phyloP scores from a whole-genome alignment of 73 alveolate species.

The Tetrahymena thermophila region DNA sequence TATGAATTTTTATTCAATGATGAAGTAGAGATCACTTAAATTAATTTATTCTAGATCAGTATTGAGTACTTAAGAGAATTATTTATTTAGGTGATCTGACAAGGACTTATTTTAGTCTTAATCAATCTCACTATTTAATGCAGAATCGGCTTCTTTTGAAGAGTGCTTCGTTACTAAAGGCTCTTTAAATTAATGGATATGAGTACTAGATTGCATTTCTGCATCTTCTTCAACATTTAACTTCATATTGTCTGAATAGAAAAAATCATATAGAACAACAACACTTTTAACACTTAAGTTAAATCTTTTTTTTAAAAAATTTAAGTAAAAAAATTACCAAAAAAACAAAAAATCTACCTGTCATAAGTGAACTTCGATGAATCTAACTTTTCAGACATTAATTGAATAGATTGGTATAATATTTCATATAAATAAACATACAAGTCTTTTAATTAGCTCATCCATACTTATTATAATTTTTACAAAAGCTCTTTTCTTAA shows the following conservation, averaged over 20 bases:
- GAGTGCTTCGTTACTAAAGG: not conserved
- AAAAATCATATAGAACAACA: not conserved
- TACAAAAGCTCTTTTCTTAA: not conserved
- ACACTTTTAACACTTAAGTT: not conserved
- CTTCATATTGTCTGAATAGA: not conserved
- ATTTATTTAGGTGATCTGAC: not conserved
- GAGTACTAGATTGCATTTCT: not conserved
- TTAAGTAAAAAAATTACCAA: not conserved
- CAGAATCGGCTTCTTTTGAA: not conserved
- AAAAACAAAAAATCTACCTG: not conserved
- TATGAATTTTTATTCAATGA: not conserved
- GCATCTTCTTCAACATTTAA: not conserved
- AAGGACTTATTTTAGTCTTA: not conserved
- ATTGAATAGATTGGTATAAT: not conserved
- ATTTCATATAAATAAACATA: not conserved
- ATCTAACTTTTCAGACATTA: not conserved
- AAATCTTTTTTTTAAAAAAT: not conserved
- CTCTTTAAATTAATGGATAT: not conserved
- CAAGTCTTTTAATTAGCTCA: not conserved
- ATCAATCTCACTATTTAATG: not conserved
- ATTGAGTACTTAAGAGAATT: not conserved
- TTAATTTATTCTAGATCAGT: not conserved
- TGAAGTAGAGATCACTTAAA: not conserved
- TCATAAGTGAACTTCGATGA: not conserved
- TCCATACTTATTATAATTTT: not conserved